A percentile compares a stretch with the other conserved stretches of the same genome.
phyloP scores from a whole-genome alignment of 495 filamentous ascomycete genomes.

The Massariosphaeria phaeospora region DNA sequence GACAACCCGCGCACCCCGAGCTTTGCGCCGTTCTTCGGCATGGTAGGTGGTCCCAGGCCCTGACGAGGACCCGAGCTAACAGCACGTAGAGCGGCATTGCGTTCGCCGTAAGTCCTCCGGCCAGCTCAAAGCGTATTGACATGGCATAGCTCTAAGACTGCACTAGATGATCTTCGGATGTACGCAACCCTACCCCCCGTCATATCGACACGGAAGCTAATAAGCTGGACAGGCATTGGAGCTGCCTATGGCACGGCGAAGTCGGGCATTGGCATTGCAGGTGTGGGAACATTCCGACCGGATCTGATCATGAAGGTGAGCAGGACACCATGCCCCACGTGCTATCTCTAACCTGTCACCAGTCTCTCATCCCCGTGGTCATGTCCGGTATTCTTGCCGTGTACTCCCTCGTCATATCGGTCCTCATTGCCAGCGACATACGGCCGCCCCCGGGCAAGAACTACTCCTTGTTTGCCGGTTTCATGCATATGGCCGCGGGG shows the following conservation, averaged over 20 bases:
- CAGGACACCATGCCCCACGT: not conserved
- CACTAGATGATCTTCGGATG: conserved; percentile 79
- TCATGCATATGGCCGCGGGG: conserved; percentile 90
- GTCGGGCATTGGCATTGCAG: conserved; percentile 92
- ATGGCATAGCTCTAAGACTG: conserved; percentile 8
- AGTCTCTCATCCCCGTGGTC: conserved; percentile 93
- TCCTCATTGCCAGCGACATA: conserved; percentile 85
- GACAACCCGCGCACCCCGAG: conserved; percentile 69
- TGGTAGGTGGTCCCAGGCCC: conserved; percentile 57
- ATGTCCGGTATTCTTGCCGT: conserved; percentile 99
- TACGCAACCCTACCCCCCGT: conserved; percentile 45
- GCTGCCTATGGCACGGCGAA: conserved; percentile 97
- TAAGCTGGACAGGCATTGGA: conserved; percentile 62
- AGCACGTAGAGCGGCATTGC: conserved; percentile 71
- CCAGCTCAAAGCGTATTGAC: not conserved
- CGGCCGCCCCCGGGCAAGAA: conserved; percentile 55
- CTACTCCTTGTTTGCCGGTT: conserved; percentile 83
- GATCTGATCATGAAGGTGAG: conserved; percentile 99
- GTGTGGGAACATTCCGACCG: conserved; percentile 85
- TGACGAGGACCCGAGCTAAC: conserved; percentile 31
- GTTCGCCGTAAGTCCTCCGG: conserved; percentile 68
- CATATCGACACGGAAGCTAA: conserved; percentile 12
- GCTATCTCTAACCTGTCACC: conserved; percentile 8
- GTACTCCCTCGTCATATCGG: conserved; percentile 92
- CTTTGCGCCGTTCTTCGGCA: conserved; percentile 96